Evolutionary conservation across 2,329 filamentous ascomycete species (phyloP).

Genomic region (Aureobasidium sp.): DNA sequence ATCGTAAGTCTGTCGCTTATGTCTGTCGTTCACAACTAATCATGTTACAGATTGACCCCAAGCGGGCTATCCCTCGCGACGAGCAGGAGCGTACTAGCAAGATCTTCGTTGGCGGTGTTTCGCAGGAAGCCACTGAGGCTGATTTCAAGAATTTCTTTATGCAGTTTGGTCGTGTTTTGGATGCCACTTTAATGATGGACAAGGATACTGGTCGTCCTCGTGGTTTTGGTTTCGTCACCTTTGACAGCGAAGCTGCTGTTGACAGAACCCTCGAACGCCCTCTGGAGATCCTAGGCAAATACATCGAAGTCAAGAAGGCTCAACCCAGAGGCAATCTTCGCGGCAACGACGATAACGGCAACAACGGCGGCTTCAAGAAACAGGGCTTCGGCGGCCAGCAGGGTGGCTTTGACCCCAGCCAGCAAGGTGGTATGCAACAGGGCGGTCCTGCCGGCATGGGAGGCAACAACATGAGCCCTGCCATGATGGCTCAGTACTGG

Average conservation of each 20-base stretch:
- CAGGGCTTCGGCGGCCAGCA: conserved; percentile 32
- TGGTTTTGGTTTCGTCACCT: conserved; percentile 97
- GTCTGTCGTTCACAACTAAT: background rate
- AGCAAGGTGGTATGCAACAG: conserved; percentile 28
- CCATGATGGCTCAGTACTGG: conserved; percentile 98
- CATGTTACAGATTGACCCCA: conserved; percentile 76
- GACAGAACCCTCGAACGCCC: conserved; percentile 80
- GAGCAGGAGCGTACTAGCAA: conserved; percentile 98
- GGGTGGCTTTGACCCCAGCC: conserved; percentile 25
- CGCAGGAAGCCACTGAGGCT: conserved; percentile 91
- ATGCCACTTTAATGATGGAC: conserved; percentile 99
- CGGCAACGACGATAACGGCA: conserved; percentile 70
- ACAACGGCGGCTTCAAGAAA: conserved; percentile 38
- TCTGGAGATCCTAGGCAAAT: conserved; percentile 88
- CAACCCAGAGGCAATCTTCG: conserved; percentile 91
- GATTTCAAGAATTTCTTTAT: conserved; percentile 97
- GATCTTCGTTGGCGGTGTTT: conserved; percentile 96
- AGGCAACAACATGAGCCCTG: conserved; percentile 69
- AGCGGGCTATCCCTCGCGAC: conserved; percentile 91
- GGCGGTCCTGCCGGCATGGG: conserved; percentile 22
- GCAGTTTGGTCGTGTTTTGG: conserved; percentile 90
- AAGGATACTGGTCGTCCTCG: conserved; percentile 96
- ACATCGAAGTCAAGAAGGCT: conserved; percentile 96
- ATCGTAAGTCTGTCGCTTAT: conserved; percentile 60
- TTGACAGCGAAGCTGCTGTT: conserved; percentile 91